Conservation (phyloP, 495 filamentous ascomycete genomes). For the Tuber microsphaerosporum region DNA sequence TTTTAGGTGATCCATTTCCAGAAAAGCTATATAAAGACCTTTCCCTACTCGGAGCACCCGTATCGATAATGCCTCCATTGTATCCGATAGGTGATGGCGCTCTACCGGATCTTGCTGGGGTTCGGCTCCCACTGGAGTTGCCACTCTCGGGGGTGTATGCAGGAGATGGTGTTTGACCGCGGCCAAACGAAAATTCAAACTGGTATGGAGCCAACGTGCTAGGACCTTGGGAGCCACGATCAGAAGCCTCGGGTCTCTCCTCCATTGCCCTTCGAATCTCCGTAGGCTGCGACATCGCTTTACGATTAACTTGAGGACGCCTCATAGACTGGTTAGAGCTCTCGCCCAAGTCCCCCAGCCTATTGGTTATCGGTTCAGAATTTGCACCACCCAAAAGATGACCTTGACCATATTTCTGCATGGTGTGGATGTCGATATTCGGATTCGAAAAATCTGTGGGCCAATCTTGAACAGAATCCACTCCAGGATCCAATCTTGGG, state of each 20-base stretch:
- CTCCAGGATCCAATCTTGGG: background rate
- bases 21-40: background rate
- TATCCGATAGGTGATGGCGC: background rate
- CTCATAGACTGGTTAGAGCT: constrained; percentile 15
- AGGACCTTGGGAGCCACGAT: background rate
- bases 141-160: constrained; percentile 23
- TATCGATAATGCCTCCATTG: background rate
- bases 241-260: constrained; percentile 30
- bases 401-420: constrained; percentile 18
- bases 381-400: constrained; percentile 18
- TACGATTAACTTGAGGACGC: constrained; percentile 33
- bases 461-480: background rate
- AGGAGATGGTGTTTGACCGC: background rate
- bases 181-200: constrained; percentile 15
- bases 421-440: background rate
- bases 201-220: constrained; percentile 8
- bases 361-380: background rate
- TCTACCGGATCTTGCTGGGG: constrained; percentile 15
- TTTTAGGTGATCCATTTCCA: background rate
- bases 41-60: background rate
- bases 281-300: constrained; percentile 41
- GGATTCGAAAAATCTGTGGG: background rate
- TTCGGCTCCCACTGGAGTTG: constrained; percentile 32
- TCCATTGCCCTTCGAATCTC: constrained; percentile 45
- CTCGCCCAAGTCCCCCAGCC: background rate